Evolutionary conservation across 2,329 filamentous ascomycete genomes (phyloP), one percentile per base, ranked within the genome.

Genomic region (Colletotrichum chrysophilum): DNA sequence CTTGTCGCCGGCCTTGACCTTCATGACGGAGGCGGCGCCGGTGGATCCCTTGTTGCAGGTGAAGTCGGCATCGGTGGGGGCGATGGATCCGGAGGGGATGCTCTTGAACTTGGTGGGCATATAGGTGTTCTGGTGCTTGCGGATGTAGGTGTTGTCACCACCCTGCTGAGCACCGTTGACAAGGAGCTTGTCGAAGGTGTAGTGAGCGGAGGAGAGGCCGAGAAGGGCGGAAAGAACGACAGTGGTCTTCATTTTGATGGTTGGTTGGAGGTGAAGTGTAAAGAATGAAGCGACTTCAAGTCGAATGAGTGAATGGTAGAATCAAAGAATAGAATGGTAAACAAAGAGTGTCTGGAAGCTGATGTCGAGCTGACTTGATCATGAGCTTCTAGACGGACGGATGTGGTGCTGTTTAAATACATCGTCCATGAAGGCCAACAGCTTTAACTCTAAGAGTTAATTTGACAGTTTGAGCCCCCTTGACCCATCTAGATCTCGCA

Each of bases 151-250:
- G 69, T 79, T 77, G 76, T 78, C 77, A 18, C 74, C 71, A 21
- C 79, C 79, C 58, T 75, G 69, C 66, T 70, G 62, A n/a, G 58
- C 58, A 18, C 75, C 78, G 77, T 80, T 80, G 74, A 79, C 48
- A 7, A 76, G 34, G 24, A 80, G 71, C 67, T 77, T 77, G 74
- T 77, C 76, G 34, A 80, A 80, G 75, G 77, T 80, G 78, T 80
- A 80, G 68, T 80, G 78, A 28, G 79, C 77, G 38, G 72, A 64
- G 7, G 34, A 56, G 18, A 77, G 64, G 67, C 43, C 75, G 55
- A 74, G 48, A 38, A 75, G 56, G 70, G 70, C 64, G 58, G 74
- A 48, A 60, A 76, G 32, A 55, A 60, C 43, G 70, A 48, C 21
- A 26, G 69, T 60, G 56, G 65, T 71, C 64, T 73, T 76, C 70